Conservation (phyloP, 75 land plant species). For the Cryptomeria japonica region DNA sequence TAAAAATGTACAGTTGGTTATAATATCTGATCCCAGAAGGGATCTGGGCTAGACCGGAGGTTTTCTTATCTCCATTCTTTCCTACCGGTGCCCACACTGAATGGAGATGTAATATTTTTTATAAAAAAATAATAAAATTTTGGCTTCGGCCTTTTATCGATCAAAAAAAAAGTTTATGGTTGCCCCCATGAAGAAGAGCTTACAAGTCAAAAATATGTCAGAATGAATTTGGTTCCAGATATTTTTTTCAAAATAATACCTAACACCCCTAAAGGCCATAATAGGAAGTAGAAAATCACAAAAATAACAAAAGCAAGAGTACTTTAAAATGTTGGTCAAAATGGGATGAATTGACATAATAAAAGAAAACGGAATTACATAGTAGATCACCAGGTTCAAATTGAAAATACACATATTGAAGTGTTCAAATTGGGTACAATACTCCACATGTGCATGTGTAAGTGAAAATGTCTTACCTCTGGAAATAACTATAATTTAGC, state of each 20-base stretch:
- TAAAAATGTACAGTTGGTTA: no score
- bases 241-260: not conserved
- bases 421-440: not conserved
- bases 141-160: no score
- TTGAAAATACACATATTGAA: not conserved
- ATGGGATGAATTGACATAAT: not conserved
- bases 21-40: no score
- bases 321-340: not conserved
- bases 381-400: not conserved
- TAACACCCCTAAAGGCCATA: not conserved
- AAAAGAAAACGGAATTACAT: not conserved
- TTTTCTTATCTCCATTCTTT: no score
- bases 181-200: not conserved
- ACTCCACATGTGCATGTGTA: no score
- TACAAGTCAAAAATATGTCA: not conserved
- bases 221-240: not conserved
- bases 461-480: not conserved
- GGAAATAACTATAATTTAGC: not conserved
- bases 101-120: no score
- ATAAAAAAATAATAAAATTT: no score
- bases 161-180: not conserved
- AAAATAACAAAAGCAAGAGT: not conserved
- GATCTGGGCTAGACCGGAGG: no score
- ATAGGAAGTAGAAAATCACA: not conserved
- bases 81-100: no score